Percentiles rank a stretch among this genome's conserved stretches.
Evolutionary conservation across 2,329 filamentous ascomycete genomes (phyloP).

Genomic region (Trichoderma cornu-damae): DNA sequence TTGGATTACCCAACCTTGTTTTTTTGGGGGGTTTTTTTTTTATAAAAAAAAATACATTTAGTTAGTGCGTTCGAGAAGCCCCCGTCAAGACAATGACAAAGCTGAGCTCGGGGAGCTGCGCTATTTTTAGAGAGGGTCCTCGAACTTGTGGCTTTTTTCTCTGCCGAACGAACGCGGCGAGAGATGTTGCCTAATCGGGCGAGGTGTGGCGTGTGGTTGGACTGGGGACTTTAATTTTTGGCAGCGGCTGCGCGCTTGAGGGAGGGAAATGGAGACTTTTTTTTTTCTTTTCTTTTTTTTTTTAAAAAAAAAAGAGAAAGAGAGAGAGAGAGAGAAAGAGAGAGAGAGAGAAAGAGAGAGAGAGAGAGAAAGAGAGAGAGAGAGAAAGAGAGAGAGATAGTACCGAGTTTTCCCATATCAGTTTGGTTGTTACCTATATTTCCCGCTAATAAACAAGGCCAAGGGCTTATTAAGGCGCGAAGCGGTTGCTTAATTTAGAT

Average conservation of each 20-base stretch:
- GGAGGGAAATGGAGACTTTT: background rate
- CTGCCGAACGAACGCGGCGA: background rate
- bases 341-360: background rate
- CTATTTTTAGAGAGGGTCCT: conserved; percentile 7
- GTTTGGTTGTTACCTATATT: too few relatives aligned
- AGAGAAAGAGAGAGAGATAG: too few relatives aligned
- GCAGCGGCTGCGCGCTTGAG: conserved; percentile 14
- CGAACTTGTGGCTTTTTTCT: background rate
- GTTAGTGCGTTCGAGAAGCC: background rate
- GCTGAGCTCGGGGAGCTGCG: background rate
- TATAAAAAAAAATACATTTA: too few relatives aligned
- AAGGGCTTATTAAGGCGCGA: background rate
- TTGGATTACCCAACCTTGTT: background rate
- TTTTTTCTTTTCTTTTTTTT: background rate
- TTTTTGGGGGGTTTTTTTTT: background rate
- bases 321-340: background rate
- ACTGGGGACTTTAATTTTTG: background rate
- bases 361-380: background rate
- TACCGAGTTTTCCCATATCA: too few relatives aligned
- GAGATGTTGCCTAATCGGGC: conserved; percentile 8
- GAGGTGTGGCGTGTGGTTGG: conserved; percentile 13
- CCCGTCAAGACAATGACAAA: background rate
- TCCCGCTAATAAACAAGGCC: background rate
- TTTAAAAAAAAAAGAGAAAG: too few relatives aligned
- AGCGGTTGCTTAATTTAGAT: conserved; percentile 6